Conservation (phyloP, 441 rosid species). For the Dalechampia spathulata region DNA sequence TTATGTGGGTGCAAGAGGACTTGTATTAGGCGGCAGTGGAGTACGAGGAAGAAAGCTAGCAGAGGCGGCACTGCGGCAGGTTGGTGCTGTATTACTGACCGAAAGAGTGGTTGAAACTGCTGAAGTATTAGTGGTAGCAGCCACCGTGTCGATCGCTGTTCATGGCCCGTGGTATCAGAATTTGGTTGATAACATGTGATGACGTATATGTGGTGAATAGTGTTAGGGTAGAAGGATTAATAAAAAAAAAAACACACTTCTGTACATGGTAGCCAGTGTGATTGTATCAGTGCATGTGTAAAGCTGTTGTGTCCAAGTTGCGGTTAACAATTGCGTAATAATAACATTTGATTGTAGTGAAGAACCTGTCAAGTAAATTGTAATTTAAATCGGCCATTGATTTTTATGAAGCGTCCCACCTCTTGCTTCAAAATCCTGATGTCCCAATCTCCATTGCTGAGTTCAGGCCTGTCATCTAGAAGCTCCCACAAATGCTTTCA, state of each 20-base stretch:
- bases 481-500: too few relatives aligned
- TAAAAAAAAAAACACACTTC: not conserved
- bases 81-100: conserved; percentile 45
- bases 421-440: too few relatives aligned
- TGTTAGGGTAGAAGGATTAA: too few relatives aligned
- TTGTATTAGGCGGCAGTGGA: conserved; percentile 62
- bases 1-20: conserved; percentile 62
- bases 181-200: conserved; percentile 25
- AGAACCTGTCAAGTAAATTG: too few relatives aligned
- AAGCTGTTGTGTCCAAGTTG: too few relatives aligned
- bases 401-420: too few relatives aligned
- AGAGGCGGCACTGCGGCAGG: conserved; percentile 52
- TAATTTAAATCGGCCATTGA: too few relatives aligned
- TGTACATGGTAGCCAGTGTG: conserved; percentile 4
- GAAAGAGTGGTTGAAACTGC: conserved; percentile 59
- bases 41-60: conserved; percentile 46
- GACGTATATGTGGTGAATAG: not conserved
- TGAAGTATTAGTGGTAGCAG: conserved; percentile 55
- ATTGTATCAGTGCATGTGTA: too few relatives aligned
- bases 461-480: too few relatives aligned
- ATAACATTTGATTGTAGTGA: too few relatives aligned
- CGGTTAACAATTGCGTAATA: too few relatives aligned
- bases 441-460: too few relatives aligned
- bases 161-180: conserved; percentile 69
- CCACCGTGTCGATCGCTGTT: conserved; percentile 47